Evolutionary conservation across 176 grass and related monocot genomes (phyloP).

Genomic region (Musa schizocarpa): DNA sequence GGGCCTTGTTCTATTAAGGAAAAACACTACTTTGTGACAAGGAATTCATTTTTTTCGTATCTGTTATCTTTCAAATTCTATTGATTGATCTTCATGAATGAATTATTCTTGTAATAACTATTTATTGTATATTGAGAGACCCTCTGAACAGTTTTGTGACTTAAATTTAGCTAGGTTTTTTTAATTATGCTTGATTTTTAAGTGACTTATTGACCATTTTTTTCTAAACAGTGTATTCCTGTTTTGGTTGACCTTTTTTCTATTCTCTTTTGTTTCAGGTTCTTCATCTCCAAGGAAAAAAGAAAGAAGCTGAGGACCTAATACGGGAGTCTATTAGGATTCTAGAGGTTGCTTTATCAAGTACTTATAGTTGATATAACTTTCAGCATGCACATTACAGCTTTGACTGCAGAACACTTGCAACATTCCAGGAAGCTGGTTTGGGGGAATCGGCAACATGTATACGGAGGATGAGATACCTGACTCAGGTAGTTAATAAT

Average conservation of each 20-base stretch:
- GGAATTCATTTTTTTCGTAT: no score
- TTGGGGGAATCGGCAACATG: slow-evolving; percentile 56
- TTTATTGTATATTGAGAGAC: no score
- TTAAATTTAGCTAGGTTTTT: no score
- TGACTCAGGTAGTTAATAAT: slow-evolving; percentile 34
- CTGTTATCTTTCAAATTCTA: no score
- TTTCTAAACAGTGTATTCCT: no score
- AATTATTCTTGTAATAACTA: no score
- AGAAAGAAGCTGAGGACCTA: slow-evolving; percentile 60
- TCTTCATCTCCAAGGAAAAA: slow-evolving; percentile 58
- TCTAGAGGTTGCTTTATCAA: slow-evolving; percentile 50
- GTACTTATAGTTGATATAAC: slow-evolving; percentile 16
- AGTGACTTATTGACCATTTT: no score
- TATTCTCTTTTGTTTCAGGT: slow-evolving; percentile 40
- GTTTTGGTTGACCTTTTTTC: not conserved
- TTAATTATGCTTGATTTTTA: no score
- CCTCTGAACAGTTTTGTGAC: no score
- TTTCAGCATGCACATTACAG: slow-evolving; percentile 2
- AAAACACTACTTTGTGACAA: no score
- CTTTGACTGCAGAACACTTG: slow-evolving; percentile 23
- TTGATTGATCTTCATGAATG: no score
- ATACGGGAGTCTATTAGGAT: slow-evolving; percentile 79
- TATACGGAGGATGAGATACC: slow-evolving; percentile 55
- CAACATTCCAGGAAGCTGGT: slow-evolving; percentile 60
- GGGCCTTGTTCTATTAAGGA: no score